Evolutionary conservation across 805 yeast genomes (phyloP).

Genomic region (Tetrapisispora pingtungensis): DNA sequence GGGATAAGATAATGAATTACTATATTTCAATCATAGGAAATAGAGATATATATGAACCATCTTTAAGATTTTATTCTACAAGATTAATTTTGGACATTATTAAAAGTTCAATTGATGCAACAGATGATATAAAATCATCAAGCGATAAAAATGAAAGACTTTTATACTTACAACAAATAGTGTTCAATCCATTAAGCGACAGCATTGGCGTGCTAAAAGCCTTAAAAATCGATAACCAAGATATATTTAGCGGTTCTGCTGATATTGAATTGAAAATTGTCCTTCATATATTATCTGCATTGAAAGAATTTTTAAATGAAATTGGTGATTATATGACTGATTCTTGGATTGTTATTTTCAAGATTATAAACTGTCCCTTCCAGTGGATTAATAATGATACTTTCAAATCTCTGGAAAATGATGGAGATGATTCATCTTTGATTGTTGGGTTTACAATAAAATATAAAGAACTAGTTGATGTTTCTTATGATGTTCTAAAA

Average conservation of each 20-base stretch:
- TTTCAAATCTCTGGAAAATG: constrained; percentile 16
- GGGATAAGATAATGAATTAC: constrained; percentile 40
- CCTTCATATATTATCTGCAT: constrained; percentile 47
- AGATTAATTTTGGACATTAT: constrained; percentile 44
- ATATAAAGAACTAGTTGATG: constrained; percentile 41
- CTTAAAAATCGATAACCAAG: constrained; percentile 18
- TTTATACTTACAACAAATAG: constrained; percentile 33
- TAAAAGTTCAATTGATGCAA: constrained; percentile 22
- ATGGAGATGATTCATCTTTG: constrained; percentile 23
- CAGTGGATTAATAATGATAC: constrained; percentile 27
- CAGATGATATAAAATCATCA: constrained; percentile 17
- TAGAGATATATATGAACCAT: constrained; percentile 32
- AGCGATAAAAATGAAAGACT: constrained; percentile 10
- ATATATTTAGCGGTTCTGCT: constrained; percentile 29
- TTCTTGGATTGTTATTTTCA: constrained; percentile 70
- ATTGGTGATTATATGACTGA: constrained; percentile 51
- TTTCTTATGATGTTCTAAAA: constrained; percentile 73
- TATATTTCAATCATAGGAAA: constrained; percentile 38
- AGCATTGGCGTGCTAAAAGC: constrained; percentile 36
- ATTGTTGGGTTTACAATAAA: constrained; percentile 36
- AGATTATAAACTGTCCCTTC: constrained; percentile 50
- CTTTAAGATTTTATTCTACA: constrained; percentile 40
- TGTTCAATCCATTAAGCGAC: constrained; percentile 39
- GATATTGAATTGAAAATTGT: constrained; percentile 62
- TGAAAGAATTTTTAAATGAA: constrained; percentile 67